Evolutionary conservation across 345 rosid species (phyloP).

Genomic region (Arabidopsis thaliana): TAIR10.1 NC_003070.9:25022001-25022500

Average conservation of each 20-base stretch:
- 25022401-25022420: conserved; percentile 40
- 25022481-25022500: conserved; percentile 45
- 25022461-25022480: conserved; percentile 43
- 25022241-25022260: background rate
- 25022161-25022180: conserved; percentile 35
- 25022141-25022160: conserved; percentile 38
- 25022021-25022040: conserved; percentile 15
- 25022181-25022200: conserved; percentile 37
- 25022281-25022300: conserved; percentile 35
- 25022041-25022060: background rate
- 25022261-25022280: conserved; percentile 6
- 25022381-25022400: background rate
- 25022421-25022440: conserved; percentile 43
- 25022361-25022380: conserved; percentile 16
- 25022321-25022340: conserved; percentile 39
- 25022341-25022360: conserved; percentile 36
- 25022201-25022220: conserved; percentile 27
- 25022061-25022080: conserved; percentile 28
- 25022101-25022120: conserved; percentile 30
- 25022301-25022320: conserved; percentile 30
- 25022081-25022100: conserved; percentile 27
- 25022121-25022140: conserved; percentile 36
- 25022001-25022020: conserved; percentile 14
- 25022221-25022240: conserved; percentile 11
- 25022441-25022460: conserved; percentile 51